These are phyloP conservation scores for Fusarium napiforme DNA, from an alignment of 2,329 filamentous ascomycete species.

Conservation along the genomic window DNA sequence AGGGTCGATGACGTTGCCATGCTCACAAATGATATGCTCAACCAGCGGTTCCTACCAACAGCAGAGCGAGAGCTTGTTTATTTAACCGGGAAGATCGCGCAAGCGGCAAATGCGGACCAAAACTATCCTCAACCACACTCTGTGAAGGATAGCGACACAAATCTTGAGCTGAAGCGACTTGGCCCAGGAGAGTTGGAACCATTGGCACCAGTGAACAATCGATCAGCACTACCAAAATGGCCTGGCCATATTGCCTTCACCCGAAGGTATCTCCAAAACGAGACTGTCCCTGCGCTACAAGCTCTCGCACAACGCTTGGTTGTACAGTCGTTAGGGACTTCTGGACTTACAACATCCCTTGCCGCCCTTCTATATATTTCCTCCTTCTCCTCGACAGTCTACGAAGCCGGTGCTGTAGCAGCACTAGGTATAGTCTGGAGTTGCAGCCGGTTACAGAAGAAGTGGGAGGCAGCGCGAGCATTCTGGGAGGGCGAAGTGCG, in stretches of 20 bases:
- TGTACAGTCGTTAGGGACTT: constrained; percentile 78
- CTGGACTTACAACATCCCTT: constrained; percentile 68
- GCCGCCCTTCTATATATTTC: constrained; percentile 68
- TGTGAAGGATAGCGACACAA: constrained; percentile 1
- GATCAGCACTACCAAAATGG: constrained; percentile 65
- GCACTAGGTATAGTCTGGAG: constrained; percentile 71
- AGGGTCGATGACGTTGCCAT: constrained; percentile 90
- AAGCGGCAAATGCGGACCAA: constrained; percentile 48
- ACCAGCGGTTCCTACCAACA: constrained; percentile 78
- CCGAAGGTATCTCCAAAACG: constrained; percentile 72
- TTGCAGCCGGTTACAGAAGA: constrained; percentile 68
- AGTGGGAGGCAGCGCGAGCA: constrained; percentile 68
- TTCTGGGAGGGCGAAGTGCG: constrained; percentile 76
- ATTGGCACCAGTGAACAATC: constrained; percentile 34
- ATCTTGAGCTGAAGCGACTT: constrained; percentile 32
- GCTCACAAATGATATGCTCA: constrained; percentile 82
- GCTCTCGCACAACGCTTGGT: constrained; percentile 79
- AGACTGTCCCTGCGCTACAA: constrained; percentile 76
- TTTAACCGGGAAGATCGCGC: constrained; percentile 79
- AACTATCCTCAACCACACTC: constrained; percentile 52
- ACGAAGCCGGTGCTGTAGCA: constrained; percentile 71
- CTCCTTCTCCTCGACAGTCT: constrained; percentile 62
- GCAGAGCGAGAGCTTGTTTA: constrained; percentile 87
- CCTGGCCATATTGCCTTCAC: constrained; percentile 78
- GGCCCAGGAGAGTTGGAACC: constrained; percentile 43